These are phyloP conservation scores for Trichophyton simii DNA, from an alignment of 2,329 filamentous ascomycete genomes.

Conservation along the genomic window DNA sequence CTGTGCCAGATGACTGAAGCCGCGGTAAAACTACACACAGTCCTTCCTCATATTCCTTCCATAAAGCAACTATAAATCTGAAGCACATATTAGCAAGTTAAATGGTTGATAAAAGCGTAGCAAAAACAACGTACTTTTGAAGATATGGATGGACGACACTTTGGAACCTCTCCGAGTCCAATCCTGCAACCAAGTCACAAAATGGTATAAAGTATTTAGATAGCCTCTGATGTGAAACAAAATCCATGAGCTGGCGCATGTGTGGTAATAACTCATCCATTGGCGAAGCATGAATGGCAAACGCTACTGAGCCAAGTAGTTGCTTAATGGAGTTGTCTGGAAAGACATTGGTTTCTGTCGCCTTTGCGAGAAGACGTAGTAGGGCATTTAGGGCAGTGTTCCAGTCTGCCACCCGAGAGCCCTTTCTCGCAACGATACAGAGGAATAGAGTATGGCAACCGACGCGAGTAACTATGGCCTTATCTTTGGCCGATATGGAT, in stretches of 20 bases:
- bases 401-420: conserved; percentile 64
- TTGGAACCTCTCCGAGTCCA: conserved; percentile 62
- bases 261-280: conserved; percentile 66
- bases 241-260: conserved; percentile 52
- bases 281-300: conserved; percentile 62
- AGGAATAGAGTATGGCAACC: conserved; percentile 41
- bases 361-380: conserved; percentile 39
- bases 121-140: conserved; percentile 47
- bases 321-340: conserved; percentile 20
- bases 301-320: conserved; percentile 41
- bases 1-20: conserved; percentile 38
- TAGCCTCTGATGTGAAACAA: conserved; percentile 52
- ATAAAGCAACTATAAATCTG: conserved; percentile 63
- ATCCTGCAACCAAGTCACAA: conserved; percentile 65
- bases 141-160: conserved; percentile 69
- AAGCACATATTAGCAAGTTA: conserved; percentile 12
- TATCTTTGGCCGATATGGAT: conserved; percentile 21
- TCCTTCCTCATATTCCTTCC: conserved; percentile 55
- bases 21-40: conserved; percentile 57
- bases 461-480: conserved; percentile 26
- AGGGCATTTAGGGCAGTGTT: conserved; percentile 46
- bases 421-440: conserved; percentile 66
- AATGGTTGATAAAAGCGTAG: not conserved
- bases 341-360: conserved; percentile 17
- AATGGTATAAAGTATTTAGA: conserved; percentile 69